phyloP scores from a whole-genome alignment of 139 green algal species.

The Closterium sp. region DNA sequence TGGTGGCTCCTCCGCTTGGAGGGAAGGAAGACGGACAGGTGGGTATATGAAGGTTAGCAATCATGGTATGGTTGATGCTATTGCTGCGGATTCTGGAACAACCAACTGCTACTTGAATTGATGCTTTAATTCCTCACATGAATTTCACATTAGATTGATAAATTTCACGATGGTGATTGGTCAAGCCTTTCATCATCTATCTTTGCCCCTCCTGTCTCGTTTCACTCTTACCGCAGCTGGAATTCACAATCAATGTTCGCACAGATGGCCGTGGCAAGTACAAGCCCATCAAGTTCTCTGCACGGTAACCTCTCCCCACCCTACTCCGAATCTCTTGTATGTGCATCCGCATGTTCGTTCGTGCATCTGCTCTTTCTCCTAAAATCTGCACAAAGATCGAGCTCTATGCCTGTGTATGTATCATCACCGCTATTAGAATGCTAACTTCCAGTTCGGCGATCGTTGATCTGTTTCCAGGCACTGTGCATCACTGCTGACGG shows the following conservation, averaged over 20 bases:
- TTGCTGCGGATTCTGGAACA: not conserved
- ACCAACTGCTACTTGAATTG: not conserved
- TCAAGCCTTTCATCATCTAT: not conserved
- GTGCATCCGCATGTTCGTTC: not conserved
- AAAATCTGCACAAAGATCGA: too few species aligned
- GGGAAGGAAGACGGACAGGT: not conserved
- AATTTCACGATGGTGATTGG: not conserved
- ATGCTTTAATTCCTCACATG: not conserved
- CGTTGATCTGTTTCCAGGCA: constrained; percentile 29
- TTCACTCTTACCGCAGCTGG: constrained; percentile 6
- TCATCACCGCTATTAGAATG: too few species aligned
- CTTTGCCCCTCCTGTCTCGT: not conserved
- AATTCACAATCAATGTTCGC: constrained; percentile 66
- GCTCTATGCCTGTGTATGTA: too few species aligned
- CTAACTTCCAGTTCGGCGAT: too few species aligned
- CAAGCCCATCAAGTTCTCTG: constrained; percentile 74
- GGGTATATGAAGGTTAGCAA: not conserved
- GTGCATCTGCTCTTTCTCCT: too few species aligned
- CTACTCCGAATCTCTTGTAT: too few species aligned
- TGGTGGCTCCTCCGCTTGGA: not conserved
- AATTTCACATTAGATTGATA: too few species aligned
- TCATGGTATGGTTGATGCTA: not conserved
- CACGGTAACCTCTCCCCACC: not conserved
- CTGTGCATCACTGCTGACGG: constrained; percentile 68
- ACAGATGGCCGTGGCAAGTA: constrained; percentile 57